Conservation (phyloP, 257 asterid species). For the Solanum sejunctum region DNA sequence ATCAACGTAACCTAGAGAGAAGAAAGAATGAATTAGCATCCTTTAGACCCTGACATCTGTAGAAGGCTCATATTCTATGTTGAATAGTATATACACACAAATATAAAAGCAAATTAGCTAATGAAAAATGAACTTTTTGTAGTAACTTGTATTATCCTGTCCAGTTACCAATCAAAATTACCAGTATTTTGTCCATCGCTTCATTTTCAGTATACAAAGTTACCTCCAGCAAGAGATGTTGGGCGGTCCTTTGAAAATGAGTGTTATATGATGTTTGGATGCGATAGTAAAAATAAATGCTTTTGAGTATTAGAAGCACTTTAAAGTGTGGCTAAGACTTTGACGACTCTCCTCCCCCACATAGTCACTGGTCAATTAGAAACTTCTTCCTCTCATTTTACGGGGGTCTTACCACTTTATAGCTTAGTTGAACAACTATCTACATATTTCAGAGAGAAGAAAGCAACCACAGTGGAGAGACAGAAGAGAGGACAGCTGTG, state of each 20-base stretch:
- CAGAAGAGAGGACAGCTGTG: not conserved
- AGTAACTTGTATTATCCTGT: not conserved
- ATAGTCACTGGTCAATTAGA: not conserved
- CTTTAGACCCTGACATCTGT: not conserved
- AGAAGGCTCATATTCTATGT: not conserved
- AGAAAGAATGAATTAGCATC: not conserved
- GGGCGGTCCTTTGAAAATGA: not conserved
- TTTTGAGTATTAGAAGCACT: not conserved
- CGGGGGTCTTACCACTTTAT: not conserved
- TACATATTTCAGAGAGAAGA: not conserved
- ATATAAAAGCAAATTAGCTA: not conserved
- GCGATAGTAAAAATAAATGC: not conserved
- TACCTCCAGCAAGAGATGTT: not conserved
- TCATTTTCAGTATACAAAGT: not conserved
- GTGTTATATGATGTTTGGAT: not conserved
- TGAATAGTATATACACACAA: not conserved
- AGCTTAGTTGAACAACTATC: not conserved
- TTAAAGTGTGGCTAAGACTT: not conserved
- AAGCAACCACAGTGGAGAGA: not conserved
- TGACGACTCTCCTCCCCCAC: not conserved
- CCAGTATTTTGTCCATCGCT: not conserved
- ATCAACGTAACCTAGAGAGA: not conserved
- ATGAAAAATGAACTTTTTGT: not conserved
- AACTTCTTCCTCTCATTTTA: not conserved
- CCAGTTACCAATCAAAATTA: not conserved